These are phyloP conservation scores for Colletotrichum brevisporum DNA, from an alignment of 2,329 filamentous ascomycete species.

Conservation along the genomic window DNA sequence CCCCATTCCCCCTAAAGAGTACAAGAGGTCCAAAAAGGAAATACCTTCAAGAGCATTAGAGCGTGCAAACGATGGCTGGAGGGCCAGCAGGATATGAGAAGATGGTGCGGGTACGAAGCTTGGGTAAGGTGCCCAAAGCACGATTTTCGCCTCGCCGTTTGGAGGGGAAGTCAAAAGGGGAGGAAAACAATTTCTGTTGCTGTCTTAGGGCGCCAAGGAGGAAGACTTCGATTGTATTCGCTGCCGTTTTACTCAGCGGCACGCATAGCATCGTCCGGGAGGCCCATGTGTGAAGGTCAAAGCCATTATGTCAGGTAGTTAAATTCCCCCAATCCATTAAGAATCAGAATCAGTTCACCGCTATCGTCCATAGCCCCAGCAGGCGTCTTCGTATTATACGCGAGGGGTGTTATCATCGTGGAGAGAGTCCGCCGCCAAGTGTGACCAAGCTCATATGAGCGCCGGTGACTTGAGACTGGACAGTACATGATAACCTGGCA, in stretches of 20 bases:
- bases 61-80: slow-evolving; percentile 41
- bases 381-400: too few species aligned
- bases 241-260: slow-evolving; percentile 23
- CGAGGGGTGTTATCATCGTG: too few species aligned
- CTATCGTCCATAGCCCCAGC: too few species aligned
- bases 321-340: slow-evolving; percentile 29
- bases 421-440: too few species aligned
- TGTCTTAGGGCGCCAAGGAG: slow-evolving; percentile 23
- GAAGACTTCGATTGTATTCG: slow-evolving; percentile 25
- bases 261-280: slow-evolving; percentile 36
- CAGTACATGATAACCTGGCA: too few species aligned
- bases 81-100: slow-evolving; percentile 39
- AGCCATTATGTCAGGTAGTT: slow-evolving; percentile 34
- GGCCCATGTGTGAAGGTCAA: slow-evolving; percentile 29
- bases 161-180: slow-evolving; percentile 11
- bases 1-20: slow-evolving; percentile 36
- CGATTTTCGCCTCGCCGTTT: slow-evolving; percentile 11
- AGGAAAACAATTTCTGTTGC: slow-evolving; percentile 29
- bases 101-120: slow-evolving; percentile 15
- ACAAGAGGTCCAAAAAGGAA: slow-evolving; percentile 36
- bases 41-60: slow-evolving; percentile 41
- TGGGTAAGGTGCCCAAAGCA: slow-evolving; percentile 26
- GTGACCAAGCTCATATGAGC: too few species aligned
- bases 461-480: too few species aligned
- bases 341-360: slow-evolving; percentile 32